phyloP scores from a whole-genome alignment of 2,329 filamentous ascomycete species.

The Diaporthe longicolla region DNA sequence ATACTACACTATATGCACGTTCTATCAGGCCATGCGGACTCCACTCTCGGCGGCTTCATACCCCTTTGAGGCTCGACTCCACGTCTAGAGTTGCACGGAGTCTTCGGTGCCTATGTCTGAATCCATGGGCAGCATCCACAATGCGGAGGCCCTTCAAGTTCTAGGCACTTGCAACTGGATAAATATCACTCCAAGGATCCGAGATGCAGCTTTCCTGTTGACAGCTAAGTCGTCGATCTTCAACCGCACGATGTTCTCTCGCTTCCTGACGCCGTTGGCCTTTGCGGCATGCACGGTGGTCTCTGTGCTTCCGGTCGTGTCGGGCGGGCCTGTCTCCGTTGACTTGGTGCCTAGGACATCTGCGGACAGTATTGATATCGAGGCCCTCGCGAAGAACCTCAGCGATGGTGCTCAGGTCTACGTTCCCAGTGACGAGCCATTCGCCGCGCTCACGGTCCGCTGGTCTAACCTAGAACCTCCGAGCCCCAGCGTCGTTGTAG shows the following conservation, averaged over 20 bases:
- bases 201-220: background rate
- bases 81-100: background rate
- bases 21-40: constrained; percentile 3
- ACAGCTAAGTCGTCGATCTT: background rate
- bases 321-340: constrained; percentile 19
- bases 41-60: constrained; percentile 23
- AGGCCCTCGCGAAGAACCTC: background rate
- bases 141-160: background rate
- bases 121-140: background rate
- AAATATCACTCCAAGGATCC: background rate
- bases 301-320: constrained; percentile 7
- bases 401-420: constrained; percentile 46
- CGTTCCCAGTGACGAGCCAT: constrained; percentile 53
- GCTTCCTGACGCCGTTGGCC: constrained; percentile 9
- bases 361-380: constrained; percentile 15
- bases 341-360: background rate
- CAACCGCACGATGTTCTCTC: background rate
- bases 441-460: constrained; percentile 54
- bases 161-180: background rate
- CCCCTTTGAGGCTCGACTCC: constrained; percentile 6
- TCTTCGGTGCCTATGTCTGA: background rate
- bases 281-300: constrained; percentile 17
- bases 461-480: constrained; percentile 63
- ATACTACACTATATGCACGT: background rate
- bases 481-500: constrained; percentile 60